Evolutionary conservation across 345 rosid genomes (phyloP), one percentile per base, ranked within the genome.

Genomic region (Raphanus raphanistrum): DNA sequence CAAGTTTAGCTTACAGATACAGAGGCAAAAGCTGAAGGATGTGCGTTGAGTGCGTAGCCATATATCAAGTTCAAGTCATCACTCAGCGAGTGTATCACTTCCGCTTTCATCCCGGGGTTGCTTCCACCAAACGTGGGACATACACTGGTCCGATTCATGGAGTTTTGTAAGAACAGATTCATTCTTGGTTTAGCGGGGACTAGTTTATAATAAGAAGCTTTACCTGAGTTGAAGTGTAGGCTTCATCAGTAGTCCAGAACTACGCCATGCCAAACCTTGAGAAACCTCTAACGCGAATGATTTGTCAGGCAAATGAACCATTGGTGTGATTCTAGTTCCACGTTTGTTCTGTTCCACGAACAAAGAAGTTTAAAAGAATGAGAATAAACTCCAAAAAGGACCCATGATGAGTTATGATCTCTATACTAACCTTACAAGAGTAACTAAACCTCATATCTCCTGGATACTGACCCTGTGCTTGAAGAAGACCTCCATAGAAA

Each of bases 401-500:
- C 3, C 38, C 11, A 6, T 61, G 38, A 61, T 29, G 65, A n/a
- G 65, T 61, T 29, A 29, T 13, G 13, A 16, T 59, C 5, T 28
- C 38, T 55, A 70, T 63, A 52, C 70, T 71, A 33, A 94, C 98
- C 97, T 92, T 94, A 76, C 82, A 84, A 65, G 97, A 90, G 83
- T 82, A 94, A 86, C 98, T 94, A 75, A 85, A 87, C 77, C 90
- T 88, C 98, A 94, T 94, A 82, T 94, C 98, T 5, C 98, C 97
- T 3, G 98, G 98, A 84, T 87, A 90, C 84, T 89, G 97, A 76
- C 98, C 98, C 71, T 94, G 92, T 1, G 91, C 97, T 88, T 94
- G 97, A 79, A 94, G 97, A 83, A 94, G 93, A 63, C 97, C 97
- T 2, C 97, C 96, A 35, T 86, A 85, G 32, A 94, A 63, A 32